Evolutionary conservation across 2,329 filamentous ascomycete species (phyloP).

Genomic region (Scedosporium dehoogii): DNA sequence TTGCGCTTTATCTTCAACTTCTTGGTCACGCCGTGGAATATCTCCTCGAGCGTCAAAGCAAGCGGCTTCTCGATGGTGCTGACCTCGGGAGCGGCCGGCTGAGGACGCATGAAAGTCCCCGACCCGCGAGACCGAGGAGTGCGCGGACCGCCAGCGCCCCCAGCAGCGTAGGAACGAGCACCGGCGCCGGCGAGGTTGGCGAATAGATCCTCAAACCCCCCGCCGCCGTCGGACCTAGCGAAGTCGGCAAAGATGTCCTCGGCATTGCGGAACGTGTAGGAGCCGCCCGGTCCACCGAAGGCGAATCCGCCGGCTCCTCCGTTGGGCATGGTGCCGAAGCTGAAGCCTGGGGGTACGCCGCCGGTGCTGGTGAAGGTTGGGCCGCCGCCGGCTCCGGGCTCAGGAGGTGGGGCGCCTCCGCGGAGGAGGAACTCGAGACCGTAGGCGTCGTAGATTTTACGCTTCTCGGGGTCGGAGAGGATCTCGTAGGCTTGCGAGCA

Average conservation of each 20-base stretch:
- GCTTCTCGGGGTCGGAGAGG: constrained; percentile 91
- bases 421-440: constrained; percentile 87
- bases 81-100: constrained; percentile 53
- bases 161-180: constrained; percentile 15
- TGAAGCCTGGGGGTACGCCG: constrained; percentile 41
- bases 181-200: constrained; percentile 28
- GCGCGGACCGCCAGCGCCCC: background rate
- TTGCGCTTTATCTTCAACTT: constrained; percentile 99
- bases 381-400: constrained; percentile 40
- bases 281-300: constrained; percentile 54
- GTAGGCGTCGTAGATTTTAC: constrained; percentile 89
- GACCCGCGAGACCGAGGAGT: background rate
- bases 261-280: constrained; percentile 66
- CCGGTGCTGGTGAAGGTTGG: constrained; percentile 51
- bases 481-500: constrained; percentile 97
- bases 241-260: constrained; percentile 82
- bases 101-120: constrained; percentile 33
- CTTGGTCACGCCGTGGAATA: constrained; percentile 81
- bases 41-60: constrained; percentile 73
- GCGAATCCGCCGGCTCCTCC: constrained; percentile 49
- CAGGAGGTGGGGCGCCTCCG: constrained; percentile 62
- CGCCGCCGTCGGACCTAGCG: constrained; percentile 37
- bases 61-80: constrained; percentile 82
- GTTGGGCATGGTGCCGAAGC: constrained; percentile 37
- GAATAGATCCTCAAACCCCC: constrained; percentile 24